phyloP scores from a whole-genome alignment of 306 rosid genomes.

The Carpinus fangiana region DNA sequence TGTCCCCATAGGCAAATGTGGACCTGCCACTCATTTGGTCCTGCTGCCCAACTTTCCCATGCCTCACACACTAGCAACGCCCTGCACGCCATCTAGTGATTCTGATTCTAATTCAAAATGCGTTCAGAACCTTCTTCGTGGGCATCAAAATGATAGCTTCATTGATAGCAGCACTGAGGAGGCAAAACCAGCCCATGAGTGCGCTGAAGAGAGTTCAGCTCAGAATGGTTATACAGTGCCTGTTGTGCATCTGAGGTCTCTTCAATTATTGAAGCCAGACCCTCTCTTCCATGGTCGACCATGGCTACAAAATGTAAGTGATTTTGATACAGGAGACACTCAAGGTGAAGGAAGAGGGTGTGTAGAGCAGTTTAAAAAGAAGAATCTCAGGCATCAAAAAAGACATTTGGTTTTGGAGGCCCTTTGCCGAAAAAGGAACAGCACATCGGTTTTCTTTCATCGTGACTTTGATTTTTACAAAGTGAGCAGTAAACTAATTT shows the following conservation, averaged over 20 bases:
- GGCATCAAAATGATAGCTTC: conserved; percentile 9
- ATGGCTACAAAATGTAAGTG: conserved; percentile 15
- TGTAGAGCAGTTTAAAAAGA: not conserved
- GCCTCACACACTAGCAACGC: conserved; percentile 3
- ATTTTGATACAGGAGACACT: not conserved
- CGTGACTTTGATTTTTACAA: conserved; percentile 40
- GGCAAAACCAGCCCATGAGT: conserved; percentile 9
- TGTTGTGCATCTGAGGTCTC: conserved; percentile 2
- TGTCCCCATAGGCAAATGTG: conserved; percentile 24
- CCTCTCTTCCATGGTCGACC: conserved; percentile 23
- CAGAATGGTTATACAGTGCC: not conserved
- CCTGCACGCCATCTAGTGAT: conserved; percentile 2
- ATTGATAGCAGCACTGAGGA: not conserved
- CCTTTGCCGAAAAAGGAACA: conserved; percentile 30
- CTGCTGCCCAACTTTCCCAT: conserved; percentile 22
- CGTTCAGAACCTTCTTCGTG: not conserved
- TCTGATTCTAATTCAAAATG: not conserved
- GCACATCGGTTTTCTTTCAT: conserved; percentile 31
- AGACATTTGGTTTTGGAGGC: conserved; percentile 39
- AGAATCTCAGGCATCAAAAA: conserved; percentile 2
- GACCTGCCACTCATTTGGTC: conserved; percentile 40
- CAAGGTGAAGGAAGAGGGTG: conserved; percentile 13
- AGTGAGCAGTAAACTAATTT: conserved; percentile 20
- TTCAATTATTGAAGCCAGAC: conserved; percentile 38
- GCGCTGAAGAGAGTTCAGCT: conserved; percentile 8